Evolutionary conservation across 176 grass and related monocot species (phyloP), one percentile per base, ranked within the genome.

Genomic region (Musa beccarii): DNA sequence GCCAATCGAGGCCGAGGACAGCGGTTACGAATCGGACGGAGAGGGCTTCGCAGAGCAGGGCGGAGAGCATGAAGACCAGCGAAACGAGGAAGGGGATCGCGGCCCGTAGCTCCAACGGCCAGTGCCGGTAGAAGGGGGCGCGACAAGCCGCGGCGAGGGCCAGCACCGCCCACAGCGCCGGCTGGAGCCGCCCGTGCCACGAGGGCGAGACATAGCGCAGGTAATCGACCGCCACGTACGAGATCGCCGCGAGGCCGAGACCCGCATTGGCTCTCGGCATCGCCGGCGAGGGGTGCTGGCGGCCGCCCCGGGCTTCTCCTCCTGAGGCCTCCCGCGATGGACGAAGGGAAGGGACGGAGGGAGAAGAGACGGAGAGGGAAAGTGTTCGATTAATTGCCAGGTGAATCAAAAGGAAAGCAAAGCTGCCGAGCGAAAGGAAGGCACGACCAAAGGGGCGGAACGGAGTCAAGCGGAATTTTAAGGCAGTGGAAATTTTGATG

Each of bases 1-100:
- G 94, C 94, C 94, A 98, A 19, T 82, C 86, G 26, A 91, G 86
- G 6, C 90, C 90, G 63, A 98, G 85, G 15, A 98, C 94, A 12
- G 86, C 79, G 55, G 90, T 89, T 59, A 93, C 94, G 77, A 85
- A 98, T 12, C 90, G 82, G 19, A 98, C 90, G 14, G 88, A 93
- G 77, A 98, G 57, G 81, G 84, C 83, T 74, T 98, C 94, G 54
- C 79, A 93, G 28, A 98, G 84, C 50, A 89, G 76, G 19, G 90
- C 80, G 19, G 79, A 66, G 70, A 98, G 80, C 86, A 98, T 82
- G 86, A 98, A 85, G 43, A 74, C 69, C 21, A 93, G 71, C 29
- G 94, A 85, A 51, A 76, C 90, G 53, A 98, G 76, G 77, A 98
- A 98, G 66, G 86, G 80, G 16, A 86, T 68, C 14, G 86, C 90